Base-by-base conservation (phyloP, 148 eudicot species). In the Hydrangea macrophylla region DNA sequence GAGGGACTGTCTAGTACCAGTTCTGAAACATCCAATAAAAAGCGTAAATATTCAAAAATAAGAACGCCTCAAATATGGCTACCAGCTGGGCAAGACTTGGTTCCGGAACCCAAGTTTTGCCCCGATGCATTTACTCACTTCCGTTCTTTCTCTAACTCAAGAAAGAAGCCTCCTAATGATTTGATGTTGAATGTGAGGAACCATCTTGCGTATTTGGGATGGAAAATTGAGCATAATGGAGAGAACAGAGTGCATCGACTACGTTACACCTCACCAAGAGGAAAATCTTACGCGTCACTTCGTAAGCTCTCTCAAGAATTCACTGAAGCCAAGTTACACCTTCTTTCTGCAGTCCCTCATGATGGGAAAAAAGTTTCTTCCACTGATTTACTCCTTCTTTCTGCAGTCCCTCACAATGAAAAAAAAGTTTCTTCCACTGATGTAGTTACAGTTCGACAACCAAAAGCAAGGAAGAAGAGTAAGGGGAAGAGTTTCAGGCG, bases 151-250 rank as follows among this genome's bases (percentile, higher is more conserved):
- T 30, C 8, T 24, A 54, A 58, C 31, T 27, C 24, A 23, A 12
- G 30, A 3, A 54, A 36, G 7, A 65, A 42, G 42, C 76, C 75
- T 45, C 25, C 51, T 0, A 3, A 0, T 44, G 0, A 17, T 1
- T 3, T 69, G 27, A 68, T 55, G 2, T 17, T 15, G 13, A 76
- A 74, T 12, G 66, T 71, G 24, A 81, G 85, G 73, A 74, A 74
- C 55, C 93, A 94, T 84, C 78, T 94, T 37, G 32, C 69, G 13
- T 80, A 50, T 70, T 30, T 91, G 67, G 92, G 90, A 45, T 94
- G 95, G 90, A 85, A 75, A 75, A 54, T 89, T 56, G 91, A 88
- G 69, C 63, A 6, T 57, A 3, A 13, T 24, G 69, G 4, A 6
- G 76, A 66, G 51, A 22, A 5, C 4, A 60, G 37, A 2, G 39